Conservation (phyloP, 1,139 yeast genomes). For the Saccharomycopsis hybrid region DNA sequence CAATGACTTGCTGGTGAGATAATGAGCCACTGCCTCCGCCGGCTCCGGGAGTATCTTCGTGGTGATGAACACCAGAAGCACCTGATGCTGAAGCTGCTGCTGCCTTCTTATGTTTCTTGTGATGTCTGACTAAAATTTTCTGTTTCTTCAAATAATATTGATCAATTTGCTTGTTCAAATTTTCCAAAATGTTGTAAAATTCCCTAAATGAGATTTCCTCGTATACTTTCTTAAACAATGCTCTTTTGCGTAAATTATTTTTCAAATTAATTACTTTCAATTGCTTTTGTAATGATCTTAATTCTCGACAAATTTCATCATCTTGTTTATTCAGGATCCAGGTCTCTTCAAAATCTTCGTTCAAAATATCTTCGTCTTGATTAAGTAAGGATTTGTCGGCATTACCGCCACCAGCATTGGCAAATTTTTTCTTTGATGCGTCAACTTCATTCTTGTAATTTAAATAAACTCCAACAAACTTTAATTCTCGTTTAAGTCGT, state of each 20-base stretch:
- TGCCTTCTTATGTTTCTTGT: slow-evolving; percentile 40
- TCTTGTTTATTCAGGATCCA: slow-evolving; percentile 86
- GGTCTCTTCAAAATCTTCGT: slow-evolving; percentile 46
- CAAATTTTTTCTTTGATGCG: slow-evolving; percentile 24
- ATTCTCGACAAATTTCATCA: slow-evolving; percentile 86
- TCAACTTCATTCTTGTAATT: slow-evolving; percentile 39
- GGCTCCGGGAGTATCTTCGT: slow-evolving; percentile 26
- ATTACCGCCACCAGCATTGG: slow-evolving; percentile 29
- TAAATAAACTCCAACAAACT: slow-evolving; percentile 86
- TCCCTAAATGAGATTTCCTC: slow-evolving; percentile 96
- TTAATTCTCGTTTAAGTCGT: slow-evolving; percentile 76
- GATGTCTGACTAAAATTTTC: slow-evolving; percentile 75
- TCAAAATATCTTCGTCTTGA: slow-evolving; percentile 19
- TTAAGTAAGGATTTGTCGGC: slow-evolving; percentile 29
- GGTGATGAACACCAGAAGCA: slow-evolving; percentile 21
- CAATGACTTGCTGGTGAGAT: slow-evolving; percentile 48
- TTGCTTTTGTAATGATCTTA: slow-evolving; percentile 65
- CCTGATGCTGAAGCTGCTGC: slow-evolving; percentile 24
- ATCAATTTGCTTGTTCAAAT: slow-evolving; percentile 92
- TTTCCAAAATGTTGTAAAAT: slow-evolving; percentile 82
- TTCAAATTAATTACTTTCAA: slow-evolving; percentile 53
- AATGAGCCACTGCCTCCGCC: slow-evolving; percentile 30
- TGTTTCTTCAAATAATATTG: slow-evolving; percentile 85
- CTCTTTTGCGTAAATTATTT: slow-evolving; percentile 63
- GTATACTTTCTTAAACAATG: slow-evolving; percentile 68